phyloP scores from a whole-genome alignment of 768 basidiomycete species.

The Cubamyces sp. region DNA sequence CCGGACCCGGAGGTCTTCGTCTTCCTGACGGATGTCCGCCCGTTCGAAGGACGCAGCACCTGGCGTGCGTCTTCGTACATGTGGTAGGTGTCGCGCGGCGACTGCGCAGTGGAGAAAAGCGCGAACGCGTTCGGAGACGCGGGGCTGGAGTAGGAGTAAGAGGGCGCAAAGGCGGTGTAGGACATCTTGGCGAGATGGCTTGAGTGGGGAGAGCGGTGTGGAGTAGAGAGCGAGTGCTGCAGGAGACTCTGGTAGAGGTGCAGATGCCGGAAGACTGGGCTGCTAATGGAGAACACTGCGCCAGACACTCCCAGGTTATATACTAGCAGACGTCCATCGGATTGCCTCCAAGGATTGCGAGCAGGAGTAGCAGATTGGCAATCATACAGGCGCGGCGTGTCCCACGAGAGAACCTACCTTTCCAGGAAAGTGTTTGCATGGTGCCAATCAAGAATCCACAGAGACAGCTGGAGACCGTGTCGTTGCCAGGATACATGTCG shows the following conservation, averaged over 20 bases:
- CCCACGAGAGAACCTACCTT: constrained; percentile 6
- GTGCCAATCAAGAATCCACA: constrained; percentile 6
- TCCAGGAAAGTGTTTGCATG: constrained; percentile 9
- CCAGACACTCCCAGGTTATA: not conserved
- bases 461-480: not conserved
- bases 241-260: constrained; percentile 6
- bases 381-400: constrained; percentile 1
- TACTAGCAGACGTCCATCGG: not conserved
- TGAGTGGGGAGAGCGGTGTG: constrained; percentile 4
- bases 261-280: constrained; percentile 1
- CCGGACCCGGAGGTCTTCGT: constrained; percentile 19
- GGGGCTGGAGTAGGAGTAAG: constrained; percentile 25
- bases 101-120: constrained; percentile 24
- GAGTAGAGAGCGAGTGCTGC: not conserved
- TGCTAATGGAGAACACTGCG: constrained; percentile 8
- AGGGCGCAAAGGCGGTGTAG: constrained; percentile 16
- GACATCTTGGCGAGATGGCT: constrained; percentile 20
- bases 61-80: constrained; percentile 29
- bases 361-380: constrained; percentile 14
- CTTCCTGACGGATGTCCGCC: constrained; percentile 15
- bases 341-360: constrained; percentile 17
- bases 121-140: constrained; percentile 26
- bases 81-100: constrained; percentile 28
- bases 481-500: constrained; percentile 13
- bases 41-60: constrained; percentile 27